Evolutionary conservation across 169 alveolate genomes (phyloP).

Genomic region (Eimeria nieschulzi): DNA sequence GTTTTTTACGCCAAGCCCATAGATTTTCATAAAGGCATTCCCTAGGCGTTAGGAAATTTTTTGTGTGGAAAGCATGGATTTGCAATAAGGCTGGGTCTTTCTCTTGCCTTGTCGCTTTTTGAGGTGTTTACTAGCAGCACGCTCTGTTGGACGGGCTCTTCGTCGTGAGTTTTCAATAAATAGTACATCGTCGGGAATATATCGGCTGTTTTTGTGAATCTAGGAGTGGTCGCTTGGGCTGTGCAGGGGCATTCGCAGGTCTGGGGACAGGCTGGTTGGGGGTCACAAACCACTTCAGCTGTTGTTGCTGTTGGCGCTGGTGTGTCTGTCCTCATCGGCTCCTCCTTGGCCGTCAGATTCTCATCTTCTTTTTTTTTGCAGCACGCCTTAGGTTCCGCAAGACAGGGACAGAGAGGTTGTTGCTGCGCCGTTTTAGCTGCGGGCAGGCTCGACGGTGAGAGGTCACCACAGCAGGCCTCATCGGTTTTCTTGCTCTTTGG

Average conservation of each 20-base stretch:
- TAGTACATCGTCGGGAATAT: conserved; percentile 55
- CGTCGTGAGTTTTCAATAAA: background rate
- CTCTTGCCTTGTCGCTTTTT: conserved; percentile 41
- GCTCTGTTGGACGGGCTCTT: conserved; percentile 30
- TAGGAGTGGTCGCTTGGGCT: conserved; percentile 6
- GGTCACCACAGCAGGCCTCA: conserved; percentile 52
- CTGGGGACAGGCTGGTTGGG: background rate
- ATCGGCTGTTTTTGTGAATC: background rate
- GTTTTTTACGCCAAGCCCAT: too few relatives aligned
- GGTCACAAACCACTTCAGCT: conserved; percentile 28
- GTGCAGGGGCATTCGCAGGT: background rate
- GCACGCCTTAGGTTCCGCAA: background rate
- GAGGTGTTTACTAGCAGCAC: conserved; percentile 51
- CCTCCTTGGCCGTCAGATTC: too few relatives aligned
- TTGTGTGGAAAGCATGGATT: background rate
- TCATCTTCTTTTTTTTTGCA: too few relatives aligned
- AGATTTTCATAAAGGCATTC: too few relatives aligned
- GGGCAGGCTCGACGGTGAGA: conserved; percentile 60
- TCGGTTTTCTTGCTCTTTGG: conserved; percentile 57
- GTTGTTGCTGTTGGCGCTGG: conserved; percentile 20
- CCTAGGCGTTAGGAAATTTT: too few relatives aligned
- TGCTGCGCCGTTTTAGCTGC: conserved; percentile 46
- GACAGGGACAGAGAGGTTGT: conserved; percentile 11
- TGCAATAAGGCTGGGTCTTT: background rate
- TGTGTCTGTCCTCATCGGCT: background rate